Conservation (phyloP, 495 filamentous ascomycete species). For the Lentithecium fluviatile region DNA sequence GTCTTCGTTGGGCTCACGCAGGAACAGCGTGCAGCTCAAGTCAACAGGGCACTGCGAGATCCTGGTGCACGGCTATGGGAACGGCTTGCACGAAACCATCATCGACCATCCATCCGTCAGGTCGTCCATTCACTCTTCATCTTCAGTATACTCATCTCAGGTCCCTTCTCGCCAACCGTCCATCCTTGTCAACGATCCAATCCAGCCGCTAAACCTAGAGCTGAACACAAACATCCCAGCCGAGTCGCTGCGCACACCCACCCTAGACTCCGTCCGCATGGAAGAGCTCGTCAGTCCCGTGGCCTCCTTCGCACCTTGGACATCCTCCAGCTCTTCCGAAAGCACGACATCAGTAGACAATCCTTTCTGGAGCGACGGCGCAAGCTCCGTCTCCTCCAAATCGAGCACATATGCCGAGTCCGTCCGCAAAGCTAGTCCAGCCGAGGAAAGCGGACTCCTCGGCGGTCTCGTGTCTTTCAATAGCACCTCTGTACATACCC, state of each 20-base stretch:
- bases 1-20: constrained; percentile 30
- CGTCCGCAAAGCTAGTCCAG: not conserved
- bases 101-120: constrained; percentile 16
- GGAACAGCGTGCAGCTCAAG: constrained; percentile 28
- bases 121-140: not conserved
- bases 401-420: constrained; percentile 5
- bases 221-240: not conserved
- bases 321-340: constrained; percentile 6
- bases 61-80: constrained; percentile 42
- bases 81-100: constrained; percentile 33
- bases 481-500: not conserved
- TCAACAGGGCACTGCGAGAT: constrained; percentile 35
- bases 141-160: not conserved
- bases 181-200: not conserved
- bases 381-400: constrained; percentile 16
- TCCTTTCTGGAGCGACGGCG: constrained; percentile 19
- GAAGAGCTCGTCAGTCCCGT: constrained; percentile 9
- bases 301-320: not conserved
- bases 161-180: constrained; percentile 8
- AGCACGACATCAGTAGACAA: constrained; percentile 11
- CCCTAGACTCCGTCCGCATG: constrained; percentile 10
- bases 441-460: constrained; percentile 10
- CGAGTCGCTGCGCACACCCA: constrained; percentile 4
- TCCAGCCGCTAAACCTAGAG: too few relatives aligned
- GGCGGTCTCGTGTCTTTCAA: constrained; percentile 9